Evolutionary conservation across 1,284 basidiomycete genomes (phyloP).

Genomic region (Cyathus olla): DNA sequence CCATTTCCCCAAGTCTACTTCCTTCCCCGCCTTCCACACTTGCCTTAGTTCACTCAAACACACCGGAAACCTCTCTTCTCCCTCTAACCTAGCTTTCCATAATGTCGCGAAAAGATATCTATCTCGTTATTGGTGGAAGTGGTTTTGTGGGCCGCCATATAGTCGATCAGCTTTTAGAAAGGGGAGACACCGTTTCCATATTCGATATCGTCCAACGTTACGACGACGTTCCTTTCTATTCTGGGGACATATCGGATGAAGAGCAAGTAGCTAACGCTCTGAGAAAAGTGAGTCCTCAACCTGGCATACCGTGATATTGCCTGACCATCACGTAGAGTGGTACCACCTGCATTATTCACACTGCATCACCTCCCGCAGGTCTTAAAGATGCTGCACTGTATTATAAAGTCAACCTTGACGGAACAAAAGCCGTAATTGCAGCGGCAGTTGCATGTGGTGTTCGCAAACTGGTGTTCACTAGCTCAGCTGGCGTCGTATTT

Average conservation of each 20-base stretch:
- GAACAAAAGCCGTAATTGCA: slow-evolving; percentile 88
- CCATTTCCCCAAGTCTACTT: slow-evolving; percentile 1
- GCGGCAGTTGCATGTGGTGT: slow-evolving; percentile 82
- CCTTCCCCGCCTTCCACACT: slow-evolving; percentile 10
- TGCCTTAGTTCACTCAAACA: not conserved
- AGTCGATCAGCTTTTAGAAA: slow-evolving; percentile 82
- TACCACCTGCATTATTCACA: slow-evolving; percentile 93
- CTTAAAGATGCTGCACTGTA: slow-evolving; percentile 82
- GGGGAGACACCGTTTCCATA: slow-evolving; percentile 85
- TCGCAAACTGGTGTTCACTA: slow-evolving; percentile 94
- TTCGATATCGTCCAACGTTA: slow-evolving; percentile 94
- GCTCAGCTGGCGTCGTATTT: slow-evolving; percentile 94
- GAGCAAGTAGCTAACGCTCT: slow-evolving; percentile 80
- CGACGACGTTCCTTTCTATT: slow-evolving; percentile 87
- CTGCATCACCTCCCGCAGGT: slow-evolving; percentile 90
- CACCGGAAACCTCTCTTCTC: slow-evolving; percentile 4
- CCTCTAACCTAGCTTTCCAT: slow-evolving; percentile 5
- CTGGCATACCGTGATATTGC: slow-evolving; percentile 9
- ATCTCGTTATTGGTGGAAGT: slow-evolving; percentile 91
- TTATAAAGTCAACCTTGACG: slow-evolving; percentile 95
- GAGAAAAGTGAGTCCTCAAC: slow-evolving; percentile 67
- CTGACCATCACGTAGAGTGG: slow-evolving; percentile 63
- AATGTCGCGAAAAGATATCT: slow-evolving; percentile 57
- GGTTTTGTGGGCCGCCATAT: slow-evolving; percentile 94
- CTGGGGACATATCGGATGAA: slow-evolving; percentile 87